phyloP scores from a whole-genome alignment of 768 basidiomycete genomes.

The Hydnum rufescens region DNA sequence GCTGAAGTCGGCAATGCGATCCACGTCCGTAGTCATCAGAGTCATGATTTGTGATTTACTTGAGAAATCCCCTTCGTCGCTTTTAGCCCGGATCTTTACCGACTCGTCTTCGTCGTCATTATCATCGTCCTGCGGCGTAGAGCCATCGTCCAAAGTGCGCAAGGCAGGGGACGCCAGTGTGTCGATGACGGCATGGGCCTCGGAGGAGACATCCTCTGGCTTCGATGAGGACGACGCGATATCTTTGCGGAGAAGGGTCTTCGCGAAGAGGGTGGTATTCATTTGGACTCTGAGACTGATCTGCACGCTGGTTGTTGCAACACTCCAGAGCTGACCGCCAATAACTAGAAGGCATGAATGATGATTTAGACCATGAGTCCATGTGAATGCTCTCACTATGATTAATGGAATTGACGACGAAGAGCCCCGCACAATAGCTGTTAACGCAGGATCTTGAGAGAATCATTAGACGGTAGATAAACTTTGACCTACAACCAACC shows the following conservation, averaged over 20 bases:
- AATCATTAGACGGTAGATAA: background rate
- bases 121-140: background rate
- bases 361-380: background rate
- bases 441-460: background rate
- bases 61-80: slow-evolving; percentile 27
- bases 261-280: slow-evolving; percentile 68
- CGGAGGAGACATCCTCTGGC: background rate
- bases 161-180: background rate
- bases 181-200: background rate
- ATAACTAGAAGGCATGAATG: slow-evolving; percentile 21
- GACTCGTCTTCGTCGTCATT: slow-evolving; percentile 5
- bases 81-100: too few species aligned
- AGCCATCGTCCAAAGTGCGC: background rate
- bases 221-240: slow-evolving; percentile 28
- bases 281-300: slow-evolving; percentile 53
- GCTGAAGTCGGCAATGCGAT: slow-evolving; percentile 19
- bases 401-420: slow-evolving; percentile 25
- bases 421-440: slow-evolving; percentile 24
- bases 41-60: slow-evolving; percentile 76
- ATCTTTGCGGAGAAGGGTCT: slow-evolving; percentile 74
- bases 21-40: slow-evolving; percentile 83
- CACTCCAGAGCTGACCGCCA: slow-evolving; percentile 32
- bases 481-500: slow-evolving; percentile 4
- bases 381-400: slow-evolving; percentile 21
- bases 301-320: slow-evolving; percentile 46